A percentile compares a stretch with the other conserved stretches of the same genome.
These are phyloP conservation scores for Cadophora sp. DNA, from an alignment of 2,329 filamentous ascomycete species.

Conservation along the genomic window DNA sequence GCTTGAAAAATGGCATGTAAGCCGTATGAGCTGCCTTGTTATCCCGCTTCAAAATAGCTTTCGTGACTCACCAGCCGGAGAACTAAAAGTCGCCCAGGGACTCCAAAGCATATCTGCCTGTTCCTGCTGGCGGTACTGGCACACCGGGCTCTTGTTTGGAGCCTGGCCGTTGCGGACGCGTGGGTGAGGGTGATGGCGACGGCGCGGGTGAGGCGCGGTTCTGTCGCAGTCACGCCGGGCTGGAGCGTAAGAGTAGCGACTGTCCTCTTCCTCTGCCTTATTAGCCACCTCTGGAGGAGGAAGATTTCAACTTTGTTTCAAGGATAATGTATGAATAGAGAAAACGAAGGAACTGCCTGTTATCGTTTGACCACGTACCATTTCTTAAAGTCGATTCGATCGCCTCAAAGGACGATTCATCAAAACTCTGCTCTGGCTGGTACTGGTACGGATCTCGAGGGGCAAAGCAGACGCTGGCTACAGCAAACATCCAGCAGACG, in stretches of 20 bases:
- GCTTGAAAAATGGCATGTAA: too few species aligned
- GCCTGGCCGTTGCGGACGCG: background rate
- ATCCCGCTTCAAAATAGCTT: constrained; percentile 17
- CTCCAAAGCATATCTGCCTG: constrained; percentile 28
- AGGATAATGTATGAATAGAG: too few species aligned
- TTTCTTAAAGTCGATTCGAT: background rate
- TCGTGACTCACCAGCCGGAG: constrained; percentile 34
- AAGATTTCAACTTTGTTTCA: background rate
- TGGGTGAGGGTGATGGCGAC: too few species aligned
- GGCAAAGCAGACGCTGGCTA: background rate
- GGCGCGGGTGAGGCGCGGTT: background rate
- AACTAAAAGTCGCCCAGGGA: background rate
- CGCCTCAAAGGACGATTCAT: background rate
- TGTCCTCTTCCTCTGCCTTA: constrained; percentile 20
- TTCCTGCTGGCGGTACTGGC: background rate
- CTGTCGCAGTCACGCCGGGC: constrained; percentile 15
- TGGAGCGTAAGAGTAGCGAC: background rate
- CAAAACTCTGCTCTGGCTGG: background rate
- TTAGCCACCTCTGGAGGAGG: background rate
- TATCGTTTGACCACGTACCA: background rate
- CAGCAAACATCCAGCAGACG: constrained; percentile 39
- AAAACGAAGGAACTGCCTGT: background rate
- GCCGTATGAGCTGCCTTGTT: too few species aligned
- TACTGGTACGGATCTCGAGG: background rate
- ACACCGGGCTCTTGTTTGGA: background rate